Evolutionary conservation across 768 basidiomycete species (phyloP).

Genomic region (Dacryopinax spathularia): DNA sequence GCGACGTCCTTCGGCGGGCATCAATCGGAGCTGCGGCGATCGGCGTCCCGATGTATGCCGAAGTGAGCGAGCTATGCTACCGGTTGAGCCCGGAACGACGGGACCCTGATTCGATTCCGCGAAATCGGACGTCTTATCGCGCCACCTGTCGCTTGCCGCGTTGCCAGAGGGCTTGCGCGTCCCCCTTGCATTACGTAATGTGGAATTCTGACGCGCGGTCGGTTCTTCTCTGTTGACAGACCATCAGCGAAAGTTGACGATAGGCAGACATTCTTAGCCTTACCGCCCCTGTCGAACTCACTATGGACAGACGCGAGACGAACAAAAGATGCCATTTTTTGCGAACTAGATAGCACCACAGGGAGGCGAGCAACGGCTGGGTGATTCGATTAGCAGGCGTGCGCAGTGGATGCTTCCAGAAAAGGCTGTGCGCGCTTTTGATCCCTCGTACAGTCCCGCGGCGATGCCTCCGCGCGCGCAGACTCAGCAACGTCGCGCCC

Average conservation of each 20-base stretch:
- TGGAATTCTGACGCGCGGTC: background rate
- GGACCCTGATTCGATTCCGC: no score
- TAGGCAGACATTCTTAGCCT: background rate
- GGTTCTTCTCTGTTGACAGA: background rate
- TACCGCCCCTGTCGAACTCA: no score
- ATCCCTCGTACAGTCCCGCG: background rate
- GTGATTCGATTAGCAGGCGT: background rate
- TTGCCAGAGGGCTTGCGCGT: constrained; percentile 4
- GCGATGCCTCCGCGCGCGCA: constrained; percentile 2
- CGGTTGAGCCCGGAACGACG: no score
- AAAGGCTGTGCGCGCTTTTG: background rate
- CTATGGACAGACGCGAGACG: no score
- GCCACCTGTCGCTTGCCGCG: background rate
- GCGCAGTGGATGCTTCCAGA: constrained; percentile 2
- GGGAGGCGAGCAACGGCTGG: background rate
- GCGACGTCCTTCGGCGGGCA: no score
- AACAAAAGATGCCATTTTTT: background rate
- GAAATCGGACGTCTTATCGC: constrained; percentile 2
- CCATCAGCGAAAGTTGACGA: background rate
- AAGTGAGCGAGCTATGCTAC: no score
- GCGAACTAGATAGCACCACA: background rate
- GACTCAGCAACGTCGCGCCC: background rate
- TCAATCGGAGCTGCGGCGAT: no score
- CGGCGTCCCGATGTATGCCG: no score
- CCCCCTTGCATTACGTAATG: background rate